Conservation (phyloP, 2,329 filamentous ascomycete species). For the Polytolypa hystricis region DNA sequence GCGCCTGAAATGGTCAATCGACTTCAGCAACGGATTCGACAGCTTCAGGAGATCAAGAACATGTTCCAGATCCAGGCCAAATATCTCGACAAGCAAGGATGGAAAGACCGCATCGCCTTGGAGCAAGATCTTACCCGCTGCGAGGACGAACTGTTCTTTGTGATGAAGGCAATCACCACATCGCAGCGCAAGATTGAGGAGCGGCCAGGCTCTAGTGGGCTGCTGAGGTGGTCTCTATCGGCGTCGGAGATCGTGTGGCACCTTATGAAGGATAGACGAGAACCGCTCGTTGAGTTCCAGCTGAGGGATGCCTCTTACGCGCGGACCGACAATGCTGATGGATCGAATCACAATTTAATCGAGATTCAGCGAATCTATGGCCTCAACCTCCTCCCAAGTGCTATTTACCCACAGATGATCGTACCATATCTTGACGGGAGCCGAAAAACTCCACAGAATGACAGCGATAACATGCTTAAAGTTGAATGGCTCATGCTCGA, state of each 20-base stretch:
- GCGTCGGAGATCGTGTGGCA: constrained; percentile 96
- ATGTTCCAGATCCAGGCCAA: constrained; percentile 90
- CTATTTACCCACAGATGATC: constrained; percentile 93
- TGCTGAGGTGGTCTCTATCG: constrained; percentile 87
- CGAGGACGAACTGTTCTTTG: constrained; percentile 96
- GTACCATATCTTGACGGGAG: constrained; percentile 70
- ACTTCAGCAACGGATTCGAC: constrained; percentile 82
- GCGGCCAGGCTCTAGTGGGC: constrained; percentile 54
- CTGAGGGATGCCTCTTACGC: constrained; percentile 85
- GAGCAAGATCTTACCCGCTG: constrained; percentile 81
- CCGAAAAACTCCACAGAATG: constrained; percentile 40
- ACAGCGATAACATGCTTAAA: constrained; percentile 72
- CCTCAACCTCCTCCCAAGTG: constrained; percentile 78
- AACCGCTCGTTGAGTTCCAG: constrained; percentile 87
- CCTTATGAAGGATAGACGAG: constrained; percentile 72
- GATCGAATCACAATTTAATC: constrained; percentile 86
- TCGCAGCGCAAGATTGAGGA: constrained; percentile 81
- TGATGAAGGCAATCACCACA: constrained; percentile 99
- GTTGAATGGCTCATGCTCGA: constrained; percentile 98
- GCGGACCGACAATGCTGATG: constrained; percentile 91
- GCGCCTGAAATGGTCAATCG: constrained; percentile 86
- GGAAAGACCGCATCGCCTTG: constrained; percentile 79
- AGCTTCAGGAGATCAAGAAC: constrained; percentile 90
- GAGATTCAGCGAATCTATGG: constrained; percentile 81
- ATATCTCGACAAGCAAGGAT: constrained; percentile 75